Base-by-base conservation (phyloP, 1,284 basidiomycete genomes). In the Cryptococcus deneoformans region DNA sequence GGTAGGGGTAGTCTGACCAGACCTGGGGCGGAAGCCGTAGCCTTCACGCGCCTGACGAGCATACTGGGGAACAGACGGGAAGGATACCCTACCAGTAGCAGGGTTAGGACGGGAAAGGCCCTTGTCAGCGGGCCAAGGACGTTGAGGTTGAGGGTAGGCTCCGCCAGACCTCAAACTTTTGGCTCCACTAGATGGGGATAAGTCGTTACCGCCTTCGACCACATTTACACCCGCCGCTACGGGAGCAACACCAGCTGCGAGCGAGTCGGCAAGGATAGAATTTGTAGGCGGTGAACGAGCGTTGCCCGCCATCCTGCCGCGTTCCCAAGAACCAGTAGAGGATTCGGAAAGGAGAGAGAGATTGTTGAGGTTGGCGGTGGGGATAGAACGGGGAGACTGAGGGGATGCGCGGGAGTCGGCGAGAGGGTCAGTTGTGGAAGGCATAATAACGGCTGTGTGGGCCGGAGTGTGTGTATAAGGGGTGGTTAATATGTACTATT, bases 21-120 rank as follows among this genome's bases (percentile, higher is more conserved):
- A 88, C 44, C 82, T 73, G 7, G 84, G 84, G 29, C 88, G 84
- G 77, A 91, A 91, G 57, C 89, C 89, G 76, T 90, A 90, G 53
- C 88, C 89, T 56, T 91, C 89, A 56, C 81, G 82, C 16, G 64
- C 62, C 39, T 60, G 59, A 39, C 61, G 43, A 20, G 57, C 14
- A 34, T 59, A 55, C 16, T 46, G 29, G 5, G 61, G 61, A 5
- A 45, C 44, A 37, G 55, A 48, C 35, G 52, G 52, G 46, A 61
- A 61, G 16, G 37, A 52, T 6, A 51, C 47, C 16, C 59, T 34
- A 12, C 56, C 57, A 3, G 60, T 58, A 14, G 46, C 20, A 7
- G 56, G 54, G 37, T 56, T 55, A 7, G 60, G 60, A 16, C 44
- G 54, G 38, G 53, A 49, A 38, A 61, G 36, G 6, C 48, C 53